Evolutionary conservation across 2,329 filamentous ascomycete species (phyloP), one percentile per base, ranked within the genome.

Genomic region (Allantophomopsis cytisporea): DNA sequence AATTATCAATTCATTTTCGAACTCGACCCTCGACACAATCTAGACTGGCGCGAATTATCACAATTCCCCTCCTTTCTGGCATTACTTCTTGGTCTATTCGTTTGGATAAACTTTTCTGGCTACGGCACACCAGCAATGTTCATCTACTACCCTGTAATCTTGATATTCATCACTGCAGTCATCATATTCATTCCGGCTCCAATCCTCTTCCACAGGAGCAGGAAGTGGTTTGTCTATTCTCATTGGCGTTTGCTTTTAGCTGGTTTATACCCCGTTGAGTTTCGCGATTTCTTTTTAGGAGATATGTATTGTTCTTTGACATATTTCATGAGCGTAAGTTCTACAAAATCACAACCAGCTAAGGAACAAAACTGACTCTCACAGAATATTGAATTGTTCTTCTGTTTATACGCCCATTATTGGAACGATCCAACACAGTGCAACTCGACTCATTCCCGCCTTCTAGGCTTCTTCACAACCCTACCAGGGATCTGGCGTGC

Each of bases 1-100:
- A 98, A 98, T 56, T 96, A 96, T 57, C 75, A 81, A 39, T 95
- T 95, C 58, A 86, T 96, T 49, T 98, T 98, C 54, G 91, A 98
- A 61, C 91, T 94, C 54, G 88, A 96, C 63, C 79, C 80, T 39
- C 72, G 89, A 42, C 78, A 91, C 56, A 76, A 80, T 46, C 64
- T 96, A 20, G 85, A 96, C 58, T 98, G 89, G 87, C 78, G 84
- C 49, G 79, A 94, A 56, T 67, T 95, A 21, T 69, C 82, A 6
- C 83, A 91, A 68, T 80, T 96, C 45, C 88, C 91, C 2, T 83
- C 83, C 49, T 79, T 93, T 56, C 86, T 93, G 54, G 64, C 86
- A 4, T 73, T 94, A 37, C 56, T 87, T 4, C 66, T 89, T 31
- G 88, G 88, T 0, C 54, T 96, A 12, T 77, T 82, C 53, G 71